Percentiles rank a stretch among this genome's conserved stretches.
Conservation (phyloP, 1,284 basidiomycete species). For the Austropuccinia psidii region DNA sequence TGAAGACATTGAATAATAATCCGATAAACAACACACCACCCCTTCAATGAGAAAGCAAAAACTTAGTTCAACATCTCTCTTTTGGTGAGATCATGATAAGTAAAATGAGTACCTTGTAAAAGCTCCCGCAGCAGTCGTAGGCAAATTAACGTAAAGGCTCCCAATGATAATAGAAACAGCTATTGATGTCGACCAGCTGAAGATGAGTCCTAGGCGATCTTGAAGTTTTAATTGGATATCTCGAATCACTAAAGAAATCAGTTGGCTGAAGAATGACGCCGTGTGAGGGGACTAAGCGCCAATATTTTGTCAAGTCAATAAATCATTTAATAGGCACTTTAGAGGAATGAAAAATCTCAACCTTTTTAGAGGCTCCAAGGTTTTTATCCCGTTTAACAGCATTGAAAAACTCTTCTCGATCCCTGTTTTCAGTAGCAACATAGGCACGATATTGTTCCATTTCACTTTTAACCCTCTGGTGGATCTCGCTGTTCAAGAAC, state of each 20-base stretch:
- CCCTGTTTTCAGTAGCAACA: conserved; percentile 57
- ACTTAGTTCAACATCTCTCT: too few relatives aligned
- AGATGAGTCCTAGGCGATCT: conserved; percentile 68
- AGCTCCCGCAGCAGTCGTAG: conserved; percentile 41
- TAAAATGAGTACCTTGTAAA: conserved; percentile 61
- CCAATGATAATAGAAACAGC: conserved; percentile 43
- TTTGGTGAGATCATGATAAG: conserved; percentile 38
- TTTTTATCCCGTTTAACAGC: conserved; percentile 74
- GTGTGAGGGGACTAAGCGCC: conserved; percentile 75
- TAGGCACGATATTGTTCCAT: conserved; percentile 60
- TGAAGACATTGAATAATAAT: conserved; percentile 33
- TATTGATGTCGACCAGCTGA: conserved; percentile 40
- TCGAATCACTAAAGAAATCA: conserved; percentile 44
- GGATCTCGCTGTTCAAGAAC: conserved; percentile 57
- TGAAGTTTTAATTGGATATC: conserved; percentile 59
- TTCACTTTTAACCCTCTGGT: conserved; percentile 53
- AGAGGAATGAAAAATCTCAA: background rate
- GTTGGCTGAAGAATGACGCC: conserved; percentile 66
- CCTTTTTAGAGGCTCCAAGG: conserved; percentile 59
- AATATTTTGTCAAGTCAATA: too few relatives aligned
- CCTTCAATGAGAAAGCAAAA: conserved; percentile 59
- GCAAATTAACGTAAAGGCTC: conserved; percentile 43
- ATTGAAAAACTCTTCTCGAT: conserved; percentile 64
- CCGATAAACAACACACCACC: conserved; percentile 68
- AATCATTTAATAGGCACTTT: too few relatives aligned